Percentiles rank a stretch among this genome's conserved stretches.
phyloP scores from a whole-genome alignment of 164 flowering plant genomes.

The Chimonanthus salicifolius region DNA sequence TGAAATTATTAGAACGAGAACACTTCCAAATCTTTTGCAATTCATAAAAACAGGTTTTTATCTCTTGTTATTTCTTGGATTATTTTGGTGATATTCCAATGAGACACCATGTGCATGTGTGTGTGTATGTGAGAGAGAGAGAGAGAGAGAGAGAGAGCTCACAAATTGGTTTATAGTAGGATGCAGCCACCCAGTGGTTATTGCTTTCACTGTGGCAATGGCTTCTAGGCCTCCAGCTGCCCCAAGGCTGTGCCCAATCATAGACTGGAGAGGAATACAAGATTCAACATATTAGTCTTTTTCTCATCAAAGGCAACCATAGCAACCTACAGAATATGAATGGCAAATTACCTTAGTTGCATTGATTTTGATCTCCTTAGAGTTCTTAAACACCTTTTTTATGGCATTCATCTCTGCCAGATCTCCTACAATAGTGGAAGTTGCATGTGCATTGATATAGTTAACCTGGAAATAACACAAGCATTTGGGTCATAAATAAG shows the following conservation, averaged over 20 bases:
- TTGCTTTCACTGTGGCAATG: constrained; percentile 82
- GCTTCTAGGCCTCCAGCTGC: constrained; percentile 97
- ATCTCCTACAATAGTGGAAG: constrained; percentile 89
- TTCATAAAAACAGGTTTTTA: background rate
- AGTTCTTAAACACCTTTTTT: constrained; percentile 79
- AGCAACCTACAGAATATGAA: background rate
- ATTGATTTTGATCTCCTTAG: constrained; percentile 80
- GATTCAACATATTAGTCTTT: background rate
- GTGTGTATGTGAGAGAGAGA: too few species aligned
- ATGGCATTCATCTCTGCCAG: constrained; percentile 94
- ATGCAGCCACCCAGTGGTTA: constrained; percentile 89
- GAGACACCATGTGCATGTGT: background rate
- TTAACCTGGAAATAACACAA: constrained; percentile 55
- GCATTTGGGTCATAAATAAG: background rate
- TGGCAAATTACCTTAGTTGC: constrained; percentile 65
- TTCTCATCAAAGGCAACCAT: background rate
- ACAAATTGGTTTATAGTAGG: constrained; percentile 88
- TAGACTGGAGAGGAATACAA: constrained; percentile 46
- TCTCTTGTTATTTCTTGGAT: background rate
- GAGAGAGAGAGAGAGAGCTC: constrained; percentile 15
- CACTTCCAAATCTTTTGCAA: background rate
- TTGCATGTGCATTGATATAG: constrained; percentile 95
- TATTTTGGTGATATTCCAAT: background rate
- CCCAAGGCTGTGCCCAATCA: constrained; percentile 97
- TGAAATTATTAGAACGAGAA: background rate